Evolutionary conservation across 192 early-diverging fungal genomes (phyloP).

Genomic region (Paraglomus brasilianum): DNA sequence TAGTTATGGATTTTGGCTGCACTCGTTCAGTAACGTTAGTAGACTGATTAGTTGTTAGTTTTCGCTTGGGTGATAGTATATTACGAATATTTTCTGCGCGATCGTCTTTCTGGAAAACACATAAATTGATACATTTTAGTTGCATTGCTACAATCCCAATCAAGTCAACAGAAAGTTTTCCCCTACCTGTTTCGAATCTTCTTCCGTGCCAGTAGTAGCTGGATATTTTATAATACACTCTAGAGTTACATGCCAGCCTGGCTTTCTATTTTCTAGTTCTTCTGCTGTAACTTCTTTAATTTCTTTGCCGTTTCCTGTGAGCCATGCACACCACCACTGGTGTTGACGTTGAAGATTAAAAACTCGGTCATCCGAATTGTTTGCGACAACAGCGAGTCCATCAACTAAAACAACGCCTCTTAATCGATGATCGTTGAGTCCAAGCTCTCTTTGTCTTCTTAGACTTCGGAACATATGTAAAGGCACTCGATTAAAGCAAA

Average conservation of each 20-base stretch:
- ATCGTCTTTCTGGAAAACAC: too few species aligned
- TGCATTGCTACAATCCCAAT: too few species aligned
- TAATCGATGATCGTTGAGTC: neutral
- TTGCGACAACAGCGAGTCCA: neutral
- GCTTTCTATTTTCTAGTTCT: neutral
- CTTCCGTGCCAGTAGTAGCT: too few species aligned
- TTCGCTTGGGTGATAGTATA: too few species aligned
- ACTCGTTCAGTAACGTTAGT: too few species aligned
- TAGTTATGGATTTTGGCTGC: too few species aligned
- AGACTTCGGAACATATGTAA: slow-evolving; percentile 10
- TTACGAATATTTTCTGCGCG: too few species aligned
- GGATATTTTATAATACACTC: slow-evolving; percentile 8
- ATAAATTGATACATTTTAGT: too few species aligned
- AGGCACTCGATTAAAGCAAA: slow-evolving; percentile 8
- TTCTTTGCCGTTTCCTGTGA: slow-evolving; percentile 13
- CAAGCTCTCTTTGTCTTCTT: slow-evolving; percentile 3
- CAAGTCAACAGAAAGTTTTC: too few species aligned
- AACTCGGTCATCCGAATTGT: neutral
- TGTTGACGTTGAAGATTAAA: slow-evolving; percentile 26
- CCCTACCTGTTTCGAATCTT: too few species aligned
- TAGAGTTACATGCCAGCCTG: slow-evolving; percentile 25
- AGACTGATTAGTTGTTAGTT: too few species aligned
- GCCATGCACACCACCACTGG: slow-evolving; percentile 23
- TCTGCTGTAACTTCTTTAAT: neutral
- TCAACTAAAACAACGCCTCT: too few species aligned